Base-by-base conservation (phyloP, 805 yeast genomes). In the Candida qinlingensis region DNA sequence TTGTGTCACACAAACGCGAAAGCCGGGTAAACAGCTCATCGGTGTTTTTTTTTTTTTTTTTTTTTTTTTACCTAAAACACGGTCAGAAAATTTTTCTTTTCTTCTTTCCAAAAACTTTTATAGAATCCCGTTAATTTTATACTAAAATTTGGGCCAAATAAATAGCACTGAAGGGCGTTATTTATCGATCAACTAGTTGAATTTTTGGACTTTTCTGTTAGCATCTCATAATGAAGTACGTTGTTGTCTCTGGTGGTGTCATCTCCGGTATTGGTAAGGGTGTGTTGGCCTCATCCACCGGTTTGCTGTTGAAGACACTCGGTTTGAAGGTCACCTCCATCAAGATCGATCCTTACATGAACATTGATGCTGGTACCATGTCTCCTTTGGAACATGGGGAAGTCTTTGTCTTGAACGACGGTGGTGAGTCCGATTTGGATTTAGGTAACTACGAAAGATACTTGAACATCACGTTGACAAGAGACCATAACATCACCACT, bases 331-430 rank as follows among this genome's bases (percentile, higher is more conserved):
- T 92, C 54, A 92, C 99, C 4, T 90, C 98, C 12, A 92, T 94
- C 74, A 94, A 94, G 70, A 94, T 94, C 63, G 99, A 94, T 73
- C 99, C 99, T 38, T 94, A 94, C 72, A 87, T 94, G 96, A 94
- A 94, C 73, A 89, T 94, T 59, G 99, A 94, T 73, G 99, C 99
- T 37, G 99, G 99, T 61, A 94, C 99, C 41, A 94, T 94, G 99
- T 88, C 97, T 39, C 99, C 99, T 26, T 75, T 94, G 65, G 99
- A 94, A 70, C 99, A 94, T 66, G 99, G 99, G 60, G 99, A 94
- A 71, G 96, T 96, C 67, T 94, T 94, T 67, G 98, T 94, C 46
- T 77, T 94, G 64, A 87, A 92, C 68, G 99, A 94, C 67, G 99
- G 99, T 68, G 99, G 99, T 61, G 99, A 94, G 72, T 96, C 92